Evolutionary conservation across 2,329 filamentous ascomycete species (phyloP).

Genomic region (Claviceps fusiformis): DNA sequence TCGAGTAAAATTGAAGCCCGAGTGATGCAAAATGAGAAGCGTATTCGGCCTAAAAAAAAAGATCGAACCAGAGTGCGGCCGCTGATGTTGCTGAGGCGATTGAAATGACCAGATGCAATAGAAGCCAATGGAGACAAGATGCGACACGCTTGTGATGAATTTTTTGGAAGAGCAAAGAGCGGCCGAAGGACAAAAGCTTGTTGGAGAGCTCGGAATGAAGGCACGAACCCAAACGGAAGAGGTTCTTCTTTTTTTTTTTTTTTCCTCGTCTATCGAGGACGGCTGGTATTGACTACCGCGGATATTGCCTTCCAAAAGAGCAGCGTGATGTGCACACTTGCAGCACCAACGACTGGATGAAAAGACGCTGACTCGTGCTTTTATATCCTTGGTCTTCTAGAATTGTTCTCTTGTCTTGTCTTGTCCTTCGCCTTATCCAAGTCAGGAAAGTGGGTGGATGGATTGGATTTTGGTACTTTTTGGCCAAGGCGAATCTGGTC

Average conservation of each 20-base stretch:
- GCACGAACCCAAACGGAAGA: background rate
- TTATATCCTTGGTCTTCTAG: background rate
- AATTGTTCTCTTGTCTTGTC: background rate
- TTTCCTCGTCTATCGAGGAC: background rate
- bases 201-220: conserved; percentile 21
- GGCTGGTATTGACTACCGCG: background rate
- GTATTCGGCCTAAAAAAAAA: background rate
- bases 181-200: conserved; percentile 9
- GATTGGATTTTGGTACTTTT: background rate
- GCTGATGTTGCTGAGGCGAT: background rate
- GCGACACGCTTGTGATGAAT: background rate
- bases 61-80: background rate
- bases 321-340: background rate
- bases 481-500: background rate
- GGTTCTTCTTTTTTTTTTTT: background rate
- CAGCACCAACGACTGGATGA: too few species aligned
- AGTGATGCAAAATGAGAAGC: background rate
- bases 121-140: background rate
- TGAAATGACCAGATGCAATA: conserved; percentile 1
- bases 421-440: background rate
- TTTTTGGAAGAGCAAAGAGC: conserved; percentile 11
- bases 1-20: background rate
- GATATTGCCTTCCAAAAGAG: conserved; percentile 3
- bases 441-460: background rate
- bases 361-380: background rate